A percentile compares a stretch with the other conserved stretches of the same genome.
phyloP scores from a whole-genome alignment of 176 grass and related monocot genomes.

The Avena insularis region DNA sequence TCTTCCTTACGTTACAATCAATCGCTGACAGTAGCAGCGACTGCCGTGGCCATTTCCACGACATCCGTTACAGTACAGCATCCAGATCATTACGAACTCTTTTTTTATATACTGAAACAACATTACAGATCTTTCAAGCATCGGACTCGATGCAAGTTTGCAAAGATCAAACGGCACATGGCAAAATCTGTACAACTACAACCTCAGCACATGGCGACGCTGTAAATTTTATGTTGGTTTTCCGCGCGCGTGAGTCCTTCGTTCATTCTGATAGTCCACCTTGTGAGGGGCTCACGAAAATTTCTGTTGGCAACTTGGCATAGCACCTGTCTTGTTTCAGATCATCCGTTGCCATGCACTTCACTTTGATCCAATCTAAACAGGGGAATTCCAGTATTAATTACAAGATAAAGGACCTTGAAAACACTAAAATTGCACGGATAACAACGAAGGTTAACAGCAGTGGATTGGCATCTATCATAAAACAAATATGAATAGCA shows the following conservation, averaged over 20 bases:
- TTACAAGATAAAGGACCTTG: neutral
- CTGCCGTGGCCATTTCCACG: too few relatives aligned
- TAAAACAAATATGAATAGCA: neutral
- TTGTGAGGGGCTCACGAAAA: neutral
- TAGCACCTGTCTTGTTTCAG: conserved; percentile 8
- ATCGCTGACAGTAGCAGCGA: too few relatives aligned
- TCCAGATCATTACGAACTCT: neutral
- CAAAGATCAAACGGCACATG: neutral
- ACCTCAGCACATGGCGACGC: neutral
- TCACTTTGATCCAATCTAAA: neutral
- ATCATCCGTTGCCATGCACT: neutral
- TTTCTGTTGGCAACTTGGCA: neutral
- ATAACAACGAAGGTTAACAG: neutral
- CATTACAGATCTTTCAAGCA: neutral
- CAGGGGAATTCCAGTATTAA: neutral
- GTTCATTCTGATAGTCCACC: neutral
- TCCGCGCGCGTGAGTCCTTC: neutral
- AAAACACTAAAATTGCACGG: neutral
- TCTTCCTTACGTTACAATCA: too few relatives aligned
- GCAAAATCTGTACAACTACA: neutral
- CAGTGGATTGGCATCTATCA: neutral
- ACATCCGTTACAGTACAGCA: neutral
- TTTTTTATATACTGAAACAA: neutral
- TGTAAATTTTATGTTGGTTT: neutral
- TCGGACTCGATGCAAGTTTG: neutral